Evolutionary conservation across 805 yeast species (phyloP), one percentile per base, ranked within the genome.

Genomic region (Sugiyamaella americana): DNA sequence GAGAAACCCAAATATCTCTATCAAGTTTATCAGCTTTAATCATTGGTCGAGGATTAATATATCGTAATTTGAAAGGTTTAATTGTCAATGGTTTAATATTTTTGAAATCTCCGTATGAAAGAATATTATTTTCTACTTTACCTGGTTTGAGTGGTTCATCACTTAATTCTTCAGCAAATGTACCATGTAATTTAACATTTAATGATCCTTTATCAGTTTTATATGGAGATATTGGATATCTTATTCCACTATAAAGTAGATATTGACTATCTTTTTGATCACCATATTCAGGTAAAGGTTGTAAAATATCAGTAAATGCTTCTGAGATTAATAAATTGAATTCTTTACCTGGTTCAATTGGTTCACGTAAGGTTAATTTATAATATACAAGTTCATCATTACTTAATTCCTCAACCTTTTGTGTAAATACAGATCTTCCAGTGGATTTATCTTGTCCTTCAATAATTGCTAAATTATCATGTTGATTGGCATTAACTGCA

Each of bases 1-100:
- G 95, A 2, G 96, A 91, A 43, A 89, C 70, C 97, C 98, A 91
- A 43, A 85, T 64, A 41, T 84, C 84, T 61, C 97, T 77, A 49
- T 76, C 70, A 51, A 87, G 71, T 49, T 69, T 71, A 52, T 74
- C 71, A 20, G 80, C 84, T 52, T 75, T 74, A 17, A 80, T 67
- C 47, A 87, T 58, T 11, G 97, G 94, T 19, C 65, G 56, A 54
- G 80, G 79, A 64, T 78, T 86, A 47, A 75, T 77, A 67, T 76
- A 89, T 32, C 77, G 65, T 30, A 88, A 61, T 2, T 76, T 73
- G 60, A 82, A 60, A n/a, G 78, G 74, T 19, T 65, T 57, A 24
- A 66, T 56, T 0, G 76, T 63, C 54, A 68, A 75, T 2, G 89
- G 75, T 22, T 61, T 65, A 39, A 79, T 54, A 37, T 64, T 49